Conservation (phyloP, 805 yeast species). For the Candida golubevii region DNA sequence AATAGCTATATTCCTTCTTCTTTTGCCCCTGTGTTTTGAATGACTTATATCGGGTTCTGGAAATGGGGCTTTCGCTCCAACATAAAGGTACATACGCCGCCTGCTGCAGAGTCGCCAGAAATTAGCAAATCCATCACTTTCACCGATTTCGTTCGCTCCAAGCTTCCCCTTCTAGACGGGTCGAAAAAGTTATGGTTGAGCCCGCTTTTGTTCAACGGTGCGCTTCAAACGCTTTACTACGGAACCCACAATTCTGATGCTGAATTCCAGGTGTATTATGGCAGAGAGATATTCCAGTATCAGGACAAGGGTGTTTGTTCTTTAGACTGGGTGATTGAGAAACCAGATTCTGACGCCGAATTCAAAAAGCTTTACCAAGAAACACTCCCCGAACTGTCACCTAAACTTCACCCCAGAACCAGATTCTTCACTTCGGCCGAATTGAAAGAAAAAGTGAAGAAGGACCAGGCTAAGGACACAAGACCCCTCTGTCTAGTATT, state of each 20-base stretch:
- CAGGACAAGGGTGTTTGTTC: slow-evolving; percentile 70
- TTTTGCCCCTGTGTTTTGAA: background rate
- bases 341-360: slow-evolving; percentile 23
- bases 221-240: slow-evolving; percentile 72
- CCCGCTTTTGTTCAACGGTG: slow-evolving; percentile 67
- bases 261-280: slow-evolving; percentile 60
- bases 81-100: slow-evolving; percentile 23
- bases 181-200: slow-evolving; percentile 46
- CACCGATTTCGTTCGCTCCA: slow-evolving; percentile 10
- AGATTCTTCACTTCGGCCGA: slow-evolving; percentile 50
- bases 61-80: slow-evolving; percentile 40
- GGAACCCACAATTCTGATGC: slow-evolving; percentile 50
- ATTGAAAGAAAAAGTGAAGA: slow-evolving; percentile 21
- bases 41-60: slow-evolving; percentile 15
- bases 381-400: slow-evolving; percentile 33
- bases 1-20: no score
- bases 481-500: slow-evolving; percentile 60
- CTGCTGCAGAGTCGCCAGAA: slow-evolving; percentile 15
- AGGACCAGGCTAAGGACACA: slow-evolving; percentile 22
- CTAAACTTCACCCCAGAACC: slow-evolving; percentile 46
- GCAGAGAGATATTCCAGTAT: slow-evolving; percentile 57
- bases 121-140: slow-evolving; percentile 7
- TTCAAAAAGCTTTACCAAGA: slow-evolving; percentile 23
- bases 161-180: slow-evolving; percentile 22
- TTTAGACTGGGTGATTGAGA: slow-evolving; percentile 63